Evolutionary conservation across 192 early-diverging fungal genomes (phyloP), one percentile per base, ranked within the genome.

Genomic region (Blastocladiella britannica): DNA sequence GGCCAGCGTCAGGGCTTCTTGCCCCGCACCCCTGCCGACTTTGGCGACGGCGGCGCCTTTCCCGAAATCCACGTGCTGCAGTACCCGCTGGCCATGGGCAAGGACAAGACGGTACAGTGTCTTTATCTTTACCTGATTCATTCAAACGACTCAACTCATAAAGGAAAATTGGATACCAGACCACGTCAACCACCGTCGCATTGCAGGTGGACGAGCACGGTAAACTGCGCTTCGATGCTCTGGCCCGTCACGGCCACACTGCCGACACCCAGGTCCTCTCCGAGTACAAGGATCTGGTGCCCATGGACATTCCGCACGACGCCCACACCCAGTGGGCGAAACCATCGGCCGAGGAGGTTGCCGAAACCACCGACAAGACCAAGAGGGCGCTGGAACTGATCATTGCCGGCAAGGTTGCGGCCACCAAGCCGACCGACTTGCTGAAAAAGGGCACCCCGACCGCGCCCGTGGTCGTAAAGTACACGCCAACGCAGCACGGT

Each of bases 41-140:
- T 86, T 80, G 91, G 87, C 57, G 88, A 92, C 70, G 95, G 95
- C 29, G 95, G 95, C 28, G 90, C 95, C 0, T 98, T 83, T 62
- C 95, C 95, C 25, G 95, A 98, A 69, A 83, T 93, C 57, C 81
- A 82, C 62, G 68, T 86, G 52, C 79, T 81, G 4, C 95, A 98
- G 66, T 96, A 93, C 59, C 95, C 95, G 12, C 68, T 90, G 28
- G 89, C 91, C 58, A 86, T 98, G 88, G 95, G 95, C 8, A 76
- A 84, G 7, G 82, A 80, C 59, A 82, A 80, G 56, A 70, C 62
- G 28, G 65, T 58, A 51, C 51, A 6, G 25, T 55, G 55, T 55
- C 24, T 0, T n/a, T 26, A 53, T 25, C 24, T 20, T 51, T 55
- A 55, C 22, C 20, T 20, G 27, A 51, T 55, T 2, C 20, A 51